Evolutionary conservation across 345 rosid species (phyloP).

Genomic region (Pelargonium nanum): DNA sequence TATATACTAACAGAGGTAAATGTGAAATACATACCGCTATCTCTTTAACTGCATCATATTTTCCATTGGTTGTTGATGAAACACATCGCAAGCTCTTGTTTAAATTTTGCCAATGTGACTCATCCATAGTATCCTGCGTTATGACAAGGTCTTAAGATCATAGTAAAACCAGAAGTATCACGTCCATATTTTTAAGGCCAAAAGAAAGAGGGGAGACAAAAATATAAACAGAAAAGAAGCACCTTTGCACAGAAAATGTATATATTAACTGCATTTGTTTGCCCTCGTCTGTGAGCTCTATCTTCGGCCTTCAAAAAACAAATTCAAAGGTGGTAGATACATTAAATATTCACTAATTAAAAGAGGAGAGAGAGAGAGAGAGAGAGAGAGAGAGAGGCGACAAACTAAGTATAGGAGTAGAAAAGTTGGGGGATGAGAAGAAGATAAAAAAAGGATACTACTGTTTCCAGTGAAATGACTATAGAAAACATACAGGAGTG

Average conservation of each 20-base stretch:
- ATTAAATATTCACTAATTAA: slow-evolving; percentile 1
- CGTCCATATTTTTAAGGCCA: slow-evolving; percentile 7
- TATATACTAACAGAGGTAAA: slow-evolving; percentile 1
- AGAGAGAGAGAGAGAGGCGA: neutral
- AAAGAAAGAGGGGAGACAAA: neutral
- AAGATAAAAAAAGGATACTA: too few relatives aligned
- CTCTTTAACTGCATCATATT: slow-evolving; percentile 69
- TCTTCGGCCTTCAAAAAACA: slow-evolving; percentile 69
- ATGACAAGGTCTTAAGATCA: slow-evolving; percentile 6
- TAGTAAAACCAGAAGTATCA: slow-evolving; percentile 4
- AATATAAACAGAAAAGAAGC: slow-evolving; percentile 9
- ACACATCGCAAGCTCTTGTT: slow-evolving; percentile 70
- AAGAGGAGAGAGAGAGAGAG: neutral
- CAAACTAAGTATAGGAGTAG: too few relatives aligned
- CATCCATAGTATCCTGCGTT: slow-evolving; percentile 72
- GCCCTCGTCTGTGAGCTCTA: slow-evolving; percentile 92
- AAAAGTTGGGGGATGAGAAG: too few relatives aligned
- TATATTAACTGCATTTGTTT: slow-evolving; percentile 69
- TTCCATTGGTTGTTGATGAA: slow-evolving; percentile 86
- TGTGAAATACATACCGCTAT: slow-evolving; percentile 41
- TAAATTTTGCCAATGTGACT: slow-evolving; percentile 59
- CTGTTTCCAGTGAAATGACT: too few relatives aligned
- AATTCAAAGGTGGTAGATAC: slow-evolving; percentile 12
- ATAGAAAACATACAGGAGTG: too few relatives aligned
- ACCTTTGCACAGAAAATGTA: slow-evolving; percentile 91